Evolutionary conservation across 441 rosid species (phyloP).

Genomic region (Croton laevigatus): DNA sequence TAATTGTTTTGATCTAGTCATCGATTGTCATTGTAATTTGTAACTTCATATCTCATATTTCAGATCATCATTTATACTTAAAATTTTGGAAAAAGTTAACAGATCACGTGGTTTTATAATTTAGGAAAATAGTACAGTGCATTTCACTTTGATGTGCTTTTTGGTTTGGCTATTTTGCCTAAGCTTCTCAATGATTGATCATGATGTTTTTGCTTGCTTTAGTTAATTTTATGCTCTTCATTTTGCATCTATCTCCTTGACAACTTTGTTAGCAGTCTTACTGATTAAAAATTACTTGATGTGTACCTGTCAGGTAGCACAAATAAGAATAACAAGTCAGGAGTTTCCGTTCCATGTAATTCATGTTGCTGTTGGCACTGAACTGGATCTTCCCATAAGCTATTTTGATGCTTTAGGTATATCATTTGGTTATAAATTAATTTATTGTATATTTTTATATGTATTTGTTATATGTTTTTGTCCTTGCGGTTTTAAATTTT

Average conservation of each 20-base stretch:
- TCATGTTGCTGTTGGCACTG: conserved; percentile 78
- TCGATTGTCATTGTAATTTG: not conserved
- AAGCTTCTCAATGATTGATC: not conserved
- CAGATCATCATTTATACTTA: too few relatives aligned
- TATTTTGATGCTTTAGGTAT: conserved; percentile 75
- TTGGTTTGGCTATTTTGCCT: not conserved
- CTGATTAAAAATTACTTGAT: conserved; percentile 13
- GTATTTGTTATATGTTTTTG: conserved; percentile 12
- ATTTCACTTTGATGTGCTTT: not conserved
- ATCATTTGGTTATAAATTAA: conserved; percentile 9
- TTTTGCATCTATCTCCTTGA: conserved; percentile 13
- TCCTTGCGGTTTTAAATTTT: conserved; percentile 24
- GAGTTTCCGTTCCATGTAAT: conserved; percentile 46
- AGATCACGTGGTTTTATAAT: not conserved
- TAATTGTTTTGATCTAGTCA: not conserved
- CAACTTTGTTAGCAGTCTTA: conserved; percentile 8
- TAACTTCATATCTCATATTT: not conserved
- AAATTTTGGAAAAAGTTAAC: not conserved
- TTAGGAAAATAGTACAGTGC: too few relatives aligned
- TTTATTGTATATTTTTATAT: conserved; percentile 16
- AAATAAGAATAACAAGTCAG: conserved; percentile 63
- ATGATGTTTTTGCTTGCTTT: not conserved
- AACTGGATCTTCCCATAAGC: conserved; percentile 64
- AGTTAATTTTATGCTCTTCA: conserved; percentile 8
- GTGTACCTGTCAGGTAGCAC: conserved; percentile 65